Percentiles rank a stretch among this genome's conserved stretches.
Conservation (phyloP, 1,284 basidiomycete species). For the Hypsizygus ulmarius region DNA sequence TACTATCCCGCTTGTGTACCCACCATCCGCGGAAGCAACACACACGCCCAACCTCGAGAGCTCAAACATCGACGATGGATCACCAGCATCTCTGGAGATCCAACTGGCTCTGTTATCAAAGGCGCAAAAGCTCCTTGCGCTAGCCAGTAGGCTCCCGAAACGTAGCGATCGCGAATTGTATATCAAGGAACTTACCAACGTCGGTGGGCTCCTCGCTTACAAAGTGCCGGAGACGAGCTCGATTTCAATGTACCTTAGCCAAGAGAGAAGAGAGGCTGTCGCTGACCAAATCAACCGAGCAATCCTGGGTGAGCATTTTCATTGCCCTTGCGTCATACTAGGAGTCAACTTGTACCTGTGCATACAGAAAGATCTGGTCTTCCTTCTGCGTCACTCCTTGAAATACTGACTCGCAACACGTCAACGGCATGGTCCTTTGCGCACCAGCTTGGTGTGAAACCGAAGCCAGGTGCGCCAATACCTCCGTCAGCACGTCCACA, state of each 20-base stretch:
- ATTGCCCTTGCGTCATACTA: not conserved
- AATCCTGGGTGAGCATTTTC: constrained; percentile 62
- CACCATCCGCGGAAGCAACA: constrained; percentile 21
- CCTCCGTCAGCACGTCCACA: constrained; percentile 35
- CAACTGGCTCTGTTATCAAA: constrained; percentile 49
- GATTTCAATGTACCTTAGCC: constrained; percentile 67
- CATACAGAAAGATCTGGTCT: constrained; percentile 48
- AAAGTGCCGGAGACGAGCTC: constrained; percentile 67
- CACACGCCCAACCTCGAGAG: constrained; percentile 4
- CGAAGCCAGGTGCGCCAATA: constrained; percentile 41
- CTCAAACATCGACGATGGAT: constrained; percentile 24
- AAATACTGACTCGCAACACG: constrained; percentile 61
- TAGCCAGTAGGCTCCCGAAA: constrained; percentile 50
- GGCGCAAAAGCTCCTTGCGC: constrained; percentile 60
- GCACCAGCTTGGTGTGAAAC: constrained; percentile 45
- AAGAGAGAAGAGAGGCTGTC: constrained; percentile 70
- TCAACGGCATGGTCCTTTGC: constrained; percentile 54
- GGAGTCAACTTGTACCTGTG: constrained; percentile 6
- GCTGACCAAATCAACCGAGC: constrained; percentile 87
- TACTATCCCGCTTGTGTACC: constrained; percentile 57
- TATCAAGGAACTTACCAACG: constrained; percentile 65
- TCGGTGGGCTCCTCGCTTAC: constrained; percentile 77
- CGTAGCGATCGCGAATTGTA: constrained; percentile 57
- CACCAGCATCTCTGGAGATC: constrained; percentile 30
- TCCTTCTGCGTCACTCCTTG: constrained; percentile 57